Evolutionary conservation across 2,329 filamentous ascomycete species (phyloP), one percentile per base, ranked within the genome.

Genomic region (Lachnellula arida): DNA sequence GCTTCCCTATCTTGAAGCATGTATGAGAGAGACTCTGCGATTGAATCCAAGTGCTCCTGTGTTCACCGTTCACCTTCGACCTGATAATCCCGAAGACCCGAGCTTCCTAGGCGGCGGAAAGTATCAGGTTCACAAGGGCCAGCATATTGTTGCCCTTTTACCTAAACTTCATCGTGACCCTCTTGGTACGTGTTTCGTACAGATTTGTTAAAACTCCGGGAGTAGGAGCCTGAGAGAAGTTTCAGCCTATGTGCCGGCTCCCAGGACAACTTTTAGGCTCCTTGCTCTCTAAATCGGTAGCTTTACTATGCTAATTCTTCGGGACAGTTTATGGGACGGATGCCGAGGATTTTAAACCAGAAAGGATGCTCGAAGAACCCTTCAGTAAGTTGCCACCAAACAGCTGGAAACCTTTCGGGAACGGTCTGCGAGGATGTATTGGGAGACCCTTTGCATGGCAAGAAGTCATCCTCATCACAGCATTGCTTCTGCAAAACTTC

Each of bases 381-480:
- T 91, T 90, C 64, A 80, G 82, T 58, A 81, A 81, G 25, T 76
- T 88, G 5, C 85, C 82, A 32, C 77, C 78, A 14, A 82, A 81
- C 53, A 78, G 78, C 34, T 88, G 84, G 84, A 88, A 88, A 71
- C 87, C 88, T 5, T 92, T 92, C 63, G 89, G 89, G 1, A 88
- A 89, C 55, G 88, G 88, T 2, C 76, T 80, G 60, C 75, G 89
- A 52, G 85, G 76, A 0, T 92, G 88, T 63, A 91, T 91, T 58
- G 89, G 89, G 4, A 75, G 87, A 1, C 78, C 83, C 0, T 91
- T 92, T 67, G 87, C 88, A 1, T 88, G 85, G 85, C 88, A 92
- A 67, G 89, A 92, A 70, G 77, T 80, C 1, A 68, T 87, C 6
- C 71, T 89, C 1, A 78, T 79, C 14, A 74, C 85, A 62, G 81